Percentiles rank a stretch among this genome's conserved stretches.
Evolutionary conservation across 176 grass and related monocot species (phyloP).

Genomic region (Triticum timopheevii): DNA sequence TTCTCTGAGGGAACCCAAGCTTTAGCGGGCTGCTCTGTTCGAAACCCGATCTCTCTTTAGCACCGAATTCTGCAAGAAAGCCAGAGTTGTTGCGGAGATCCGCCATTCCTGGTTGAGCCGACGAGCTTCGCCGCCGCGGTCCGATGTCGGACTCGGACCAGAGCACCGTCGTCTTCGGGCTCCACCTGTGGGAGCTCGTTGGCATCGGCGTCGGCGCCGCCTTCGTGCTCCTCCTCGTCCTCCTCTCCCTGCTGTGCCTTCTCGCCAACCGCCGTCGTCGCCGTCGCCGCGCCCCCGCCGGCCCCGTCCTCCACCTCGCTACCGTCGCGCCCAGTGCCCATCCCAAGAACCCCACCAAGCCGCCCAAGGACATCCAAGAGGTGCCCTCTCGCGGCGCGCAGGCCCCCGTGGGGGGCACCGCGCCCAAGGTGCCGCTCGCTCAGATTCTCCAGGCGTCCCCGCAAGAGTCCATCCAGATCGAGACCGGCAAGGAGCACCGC

Average conservation of each 20-base stretch:
- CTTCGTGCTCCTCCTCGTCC: constrained; percentile 80
- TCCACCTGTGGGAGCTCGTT: constrained; percentile 76
- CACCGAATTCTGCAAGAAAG: constrained; percentile 14
- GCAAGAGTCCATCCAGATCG: constrained; percentile 62
- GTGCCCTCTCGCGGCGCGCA: constrained; percentile 41
- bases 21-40: not conserved
- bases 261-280: constrained; percentile 56
- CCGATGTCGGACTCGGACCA: constrained; percentile 80
- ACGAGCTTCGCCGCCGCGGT: not conserved
- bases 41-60: constrained; percentile 7
- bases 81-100: constrained; percentile 32
- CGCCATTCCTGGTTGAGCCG: constrained; percentile 20
- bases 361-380: constrained; percentile 56
- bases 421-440: constrained; percentile 30
- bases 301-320: constrained; percentile 50
- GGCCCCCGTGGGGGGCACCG: not conserved
- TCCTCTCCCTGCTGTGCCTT: constrained; percentile 69
- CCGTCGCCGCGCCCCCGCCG: constrained; percentile 32
- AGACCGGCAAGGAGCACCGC: constrained; percentile 92
- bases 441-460: constrained; percentile 39
- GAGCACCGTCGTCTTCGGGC: constrained; percentile 77
- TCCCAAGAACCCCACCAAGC: constrained; percentile 52
- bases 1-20: not conserved
- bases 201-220: constrained; percentile 76
- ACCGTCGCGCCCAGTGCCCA: constrained; percentile 35